Evolutionary conservation across 495 filamentous ascomycete species (phyloP), one percentile per base, ranked within the genome.

Genomic region (Penicillium nucicola): DNA sequence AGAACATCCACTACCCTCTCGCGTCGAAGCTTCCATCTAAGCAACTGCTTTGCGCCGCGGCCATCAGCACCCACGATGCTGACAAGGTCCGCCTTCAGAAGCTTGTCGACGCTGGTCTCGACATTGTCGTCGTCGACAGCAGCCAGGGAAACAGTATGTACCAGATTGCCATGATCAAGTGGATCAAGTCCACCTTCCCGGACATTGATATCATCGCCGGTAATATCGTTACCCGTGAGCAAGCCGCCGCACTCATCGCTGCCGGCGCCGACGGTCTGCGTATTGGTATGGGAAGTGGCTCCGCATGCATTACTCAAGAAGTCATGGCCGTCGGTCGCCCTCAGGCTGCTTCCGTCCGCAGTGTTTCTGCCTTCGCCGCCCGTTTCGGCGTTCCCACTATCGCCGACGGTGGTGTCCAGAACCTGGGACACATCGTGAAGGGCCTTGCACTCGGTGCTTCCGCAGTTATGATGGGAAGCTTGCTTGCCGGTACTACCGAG

Each of bases 391-490:
- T 99, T 53, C 93, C 93, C 17, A 96, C 91, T 74, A 96, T 99
- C 59, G 93, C 93, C 34, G 93, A 99, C 56, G 93, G 93, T 62
- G 93, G 93, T 69, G 85, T 99, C 59, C 95, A 99, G 71, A 99
- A 99, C 67, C 85, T 99, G 51, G 93, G 93, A 45, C 93, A 99
- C 72, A 95, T 99, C 53, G 95, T 97, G 69, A 99, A 99, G 78
- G 93, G 90, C 66, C 82, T 97, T 50, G 88, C 93, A 25, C 82
- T 97, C 48, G 93, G 93, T 53, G 93, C 95, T 37, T 89, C 88
- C 11, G 95, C 92, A 14, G 85, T 99, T 67, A 99, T 99, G 93
- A 99, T 99, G 93, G 93, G 93, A 51, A 95, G 93, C 68, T 81
- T 99, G 20, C 82, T 99, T 50, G 93, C 93, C 30, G 93, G 95